These are phyloP conservation scores for Gymnopus androsaceus DNA, from an alignment of 1,284 basidiomycete species.

Conservation along the genomic window DNA sequence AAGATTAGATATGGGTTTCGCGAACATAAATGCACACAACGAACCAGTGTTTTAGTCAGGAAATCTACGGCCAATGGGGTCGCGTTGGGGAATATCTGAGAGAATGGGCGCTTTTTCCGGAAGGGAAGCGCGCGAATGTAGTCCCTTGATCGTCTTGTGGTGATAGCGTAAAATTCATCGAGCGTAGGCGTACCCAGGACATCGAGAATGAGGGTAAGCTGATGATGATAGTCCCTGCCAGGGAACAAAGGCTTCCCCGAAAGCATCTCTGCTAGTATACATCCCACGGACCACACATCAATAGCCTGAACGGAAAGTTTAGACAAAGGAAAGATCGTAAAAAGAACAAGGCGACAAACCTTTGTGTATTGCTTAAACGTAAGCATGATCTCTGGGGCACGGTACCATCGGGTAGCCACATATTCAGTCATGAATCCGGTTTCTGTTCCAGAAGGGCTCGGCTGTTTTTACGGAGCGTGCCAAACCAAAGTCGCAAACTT, in stretches of 20 bases:
- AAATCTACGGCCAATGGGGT: constrained; percentile 88
- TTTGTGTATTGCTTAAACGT: constrained; percentile 97
- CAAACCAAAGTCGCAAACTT: constrained; percentile 92
- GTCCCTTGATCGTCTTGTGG: constrained; percentile 81
- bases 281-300: constrained; percentile 97
- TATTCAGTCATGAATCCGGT: constrained; percentile 95
- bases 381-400: constrained; percentile 95
- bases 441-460: constrained; percentile 80
- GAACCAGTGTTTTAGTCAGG: constrained; percentile 67
- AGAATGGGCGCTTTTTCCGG: constrained; percentile 76
- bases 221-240: constrained; percentile 95
- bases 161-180: constrained; percentile 91
- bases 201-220: constrained; percentile 87
- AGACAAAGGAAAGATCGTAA: not conserved
- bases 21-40: not conserved
- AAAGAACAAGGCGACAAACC: constrained; percentile 39
- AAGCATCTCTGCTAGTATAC: constrained; percentile 97
- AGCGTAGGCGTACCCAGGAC: constrained; percentile 91
- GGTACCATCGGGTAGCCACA: constrained; percentile 92
- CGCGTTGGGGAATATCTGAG: constrained; percentile 84
- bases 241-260: constrained; percentile 96
- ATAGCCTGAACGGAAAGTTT: constrained; percentile 46
- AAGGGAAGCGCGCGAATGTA: constrained; percentile 90
- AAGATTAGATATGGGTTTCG: constrained; percentile 39
- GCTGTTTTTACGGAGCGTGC: constrained; percentile 87